Evolutionary conservation across 371 early-diverging fungal genomes (phyloP), one percentile per base, ranked within the genome.

Genomic region (Mucor irregularis): DNA sequence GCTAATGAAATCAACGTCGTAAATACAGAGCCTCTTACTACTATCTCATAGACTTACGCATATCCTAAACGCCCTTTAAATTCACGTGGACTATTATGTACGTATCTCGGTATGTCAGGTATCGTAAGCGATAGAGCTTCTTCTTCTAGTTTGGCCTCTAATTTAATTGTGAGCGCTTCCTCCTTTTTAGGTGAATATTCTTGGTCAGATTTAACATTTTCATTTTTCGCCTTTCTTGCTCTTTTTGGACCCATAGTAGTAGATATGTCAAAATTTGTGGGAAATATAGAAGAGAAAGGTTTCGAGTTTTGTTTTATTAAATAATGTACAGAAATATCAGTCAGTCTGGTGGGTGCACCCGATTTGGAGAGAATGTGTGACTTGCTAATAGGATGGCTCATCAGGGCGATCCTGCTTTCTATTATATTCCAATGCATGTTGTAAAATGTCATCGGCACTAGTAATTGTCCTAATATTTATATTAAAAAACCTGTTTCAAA

Each of bases 381-480:
- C 34, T 43, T 45, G 22, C 4, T 35, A 16, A 34, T 35, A 49
- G 1, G 43, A 57, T 14, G 57, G 49, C 9, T 57, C 57, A 19
- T 49, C 30, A n/a, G 57, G 49, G 13, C 26, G 29, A 34, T 57
- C 57, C 22, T 49, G 29, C 28, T 57, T 57, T 14, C 57, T 30
- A 51, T 66, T 56, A 26, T 59, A 69, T 44, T 71, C 69, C 38
- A 66, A 44, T 1, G 75, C 69, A 55, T 74, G 68, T 13, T 56
- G 67, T 22, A 73, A 45, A 22, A 76, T 76, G 49, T 76, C 76
- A 43, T 76, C 76, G n/a, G 73, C 73, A 47, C 67, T 66, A 26
- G 76, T 73, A 37, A 71, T 76, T 17, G 71, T 62, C 52, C 73
- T 71, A 46, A 22, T 21, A 39, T 5, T 26, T 21, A 44, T 49